These are phyloP conservation scores for Avena sativa DNA, from an alignment of 176 grass and related monocot species.

Conservation along the genomic window DNA sequence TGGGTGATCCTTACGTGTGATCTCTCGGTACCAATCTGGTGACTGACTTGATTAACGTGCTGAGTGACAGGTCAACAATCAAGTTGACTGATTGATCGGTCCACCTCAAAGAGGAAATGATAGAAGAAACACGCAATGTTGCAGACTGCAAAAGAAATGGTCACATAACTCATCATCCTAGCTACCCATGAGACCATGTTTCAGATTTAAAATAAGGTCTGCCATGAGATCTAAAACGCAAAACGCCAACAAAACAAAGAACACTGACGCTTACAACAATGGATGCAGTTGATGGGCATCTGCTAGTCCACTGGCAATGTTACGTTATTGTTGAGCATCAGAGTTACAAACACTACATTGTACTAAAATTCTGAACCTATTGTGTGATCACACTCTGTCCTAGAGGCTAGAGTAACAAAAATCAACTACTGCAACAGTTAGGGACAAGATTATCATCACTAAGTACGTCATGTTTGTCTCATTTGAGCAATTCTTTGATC, in stretches of 20 bases:
- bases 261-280: neutral
- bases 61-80: neutral
- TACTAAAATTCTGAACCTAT: slow-evolving; percentile 29
- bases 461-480: neutral
- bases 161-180: neutral
- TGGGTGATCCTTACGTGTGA: neutral
- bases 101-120: neutral
- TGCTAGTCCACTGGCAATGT: neutral
- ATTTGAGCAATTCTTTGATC: neutral
- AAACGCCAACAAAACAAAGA: neutral
- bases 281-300: neutral
- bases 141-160: neutral
- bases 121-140: neutral
- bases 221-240: neutral
- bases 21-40: neutral
- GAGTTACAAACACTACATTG: slow-evolving; percentile 32
- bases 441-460: neutral
- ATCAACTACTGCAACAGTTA: neutral
- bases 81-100: neutral
- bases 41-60: neutral
- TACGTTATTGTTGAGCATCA: neutral
- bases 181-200: neutral
- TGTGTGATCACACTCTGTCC: neutral
- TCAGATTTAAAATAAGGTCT: slow-evolving; percentile 6
- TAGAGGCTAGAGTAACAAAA: neutral